Evolutionary conservation across 163 green algal species (phyloP).

Genomic region (Trebouxia gelatinosa): DNA sequence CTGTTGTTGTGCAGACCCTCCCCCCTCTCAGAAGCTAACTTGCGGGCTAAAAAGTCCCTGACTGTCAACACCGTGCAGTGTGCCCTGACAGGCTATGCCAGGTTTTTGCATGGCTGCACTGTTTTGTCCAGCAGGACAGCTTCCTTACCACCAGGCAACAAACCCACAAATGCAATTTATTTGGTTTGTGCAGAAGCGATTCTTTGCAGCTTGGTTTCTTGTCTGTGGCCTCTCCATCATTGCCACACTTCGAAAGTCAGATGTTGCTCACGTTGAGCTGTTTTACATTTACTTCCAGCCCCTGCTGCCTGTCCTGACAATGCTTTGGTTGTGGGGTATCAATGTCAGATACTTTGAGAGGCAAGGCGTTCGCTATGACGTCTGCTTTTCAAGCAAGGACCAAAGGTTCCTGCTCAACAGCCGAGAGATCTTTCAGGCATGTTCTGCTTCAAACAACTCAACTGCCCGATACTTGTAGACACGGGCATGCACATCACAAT

Average conservation of each 20-base stretch:
- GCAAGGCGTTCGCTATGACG: conserved; percentile 61
- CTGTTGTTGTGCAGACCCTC: too few species aligned
- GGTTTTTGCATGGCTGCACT: too few species aligned
- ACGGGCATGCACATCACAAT: too few species aligned
- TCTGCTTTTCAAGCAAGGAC: conserved; percentile 68
- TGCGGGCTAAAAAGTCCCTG: too few species aligned
- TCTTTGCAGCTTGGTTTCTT: conserved; percentile 13
- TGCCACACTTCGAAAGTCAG: not conserved
- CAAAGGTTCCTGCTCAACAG: conserved; percentile 52
- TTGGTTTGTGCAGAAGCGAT: conserved; percentile 34
- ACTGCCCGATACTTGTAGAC: too few species aligned
- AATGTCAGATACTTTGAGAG: conserved; percentile 63
- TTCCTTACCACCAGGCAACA: too few species aligned
- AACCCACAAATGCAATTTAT: too few species aligned
- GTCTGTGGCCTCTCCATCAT: conserved; percentile 8
- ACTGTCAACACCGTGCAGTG: too few species aligned
- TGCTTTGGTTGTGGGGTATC: conserved; percentile 80
- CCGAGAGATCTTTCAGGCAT: conserved; percentile 53
- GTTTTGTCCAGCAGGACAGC: too few species aligned
- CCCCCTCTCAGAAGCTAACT: too few species aligned
- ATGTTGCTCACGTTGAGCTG: conserved; percentile 25
- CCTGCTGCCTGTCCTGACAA: conserved; percentile 62
- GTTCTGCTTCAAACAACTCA: not conserved
- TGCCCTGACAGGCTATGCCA: too few species aligned
- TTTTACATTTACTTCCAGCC: conserved; percentile 51